phyloP scores from a whole-genome alignment of 2,329 filamentous ascomycete species.

The Rhynchosporium graminicola region DNA sequence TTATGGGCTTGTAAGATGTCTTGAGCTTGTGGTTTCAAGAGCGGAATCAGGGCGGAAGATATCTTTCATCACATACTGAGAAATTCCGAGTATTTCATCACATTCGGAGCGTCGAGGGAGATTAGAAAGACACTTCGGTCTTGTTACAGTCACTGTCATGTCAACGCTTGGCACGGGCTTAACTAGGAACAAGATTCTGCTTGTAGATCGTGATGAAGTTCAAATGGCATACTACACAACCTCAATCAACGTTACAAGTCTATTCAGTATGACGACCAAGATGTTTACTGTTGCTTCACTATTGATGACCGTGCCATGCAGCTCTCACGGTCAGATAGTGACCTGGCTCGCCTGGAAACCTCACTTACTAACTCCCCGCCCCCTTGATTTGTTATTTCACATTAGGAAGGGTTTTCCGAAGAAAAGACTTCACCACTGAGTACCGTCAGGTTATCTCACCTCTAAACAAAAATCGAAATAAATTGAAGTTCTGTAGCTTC shows the following conservation, averaged over 20 bases:
- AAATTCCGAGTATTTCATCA: background rate
- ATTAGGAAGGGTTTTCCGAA: background rate
- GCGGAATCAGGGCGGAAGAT: background rate
- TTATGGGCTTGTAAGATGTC: background rate
- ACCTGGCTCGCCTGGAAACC: background rate
- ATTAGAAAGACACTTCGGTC: conserved; percentile 1
- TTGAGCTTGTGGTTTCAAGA: background rate
- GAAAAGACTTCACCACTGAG: background rate
- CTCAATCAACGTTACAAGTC: background rate
- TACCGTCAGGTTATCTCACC: too few species aligned
- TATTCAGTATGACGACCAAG: background rate
- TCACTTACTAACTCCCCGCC: conserved; percentile 9
- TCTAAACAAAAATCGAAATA: too few species aligned
- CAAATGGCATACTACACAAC: background rate
- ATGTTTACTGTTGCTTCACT: background rate
- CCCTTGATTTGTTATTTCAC: background rate
- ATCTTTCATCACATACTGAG: background rate
- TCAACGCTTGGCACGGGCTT: conserved; percentile 4
- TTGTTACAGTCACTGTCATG: conserved; percentile 5
- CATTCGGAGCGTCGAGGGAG: background rate
- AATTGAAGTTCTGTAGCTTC: too few species aligned
- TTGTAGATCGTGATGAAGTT: background rate
- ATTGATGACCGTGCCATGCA: conserved; percentile 20
- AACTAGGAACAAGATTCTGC: conserved; percentile 8
- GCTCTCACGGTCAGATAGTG: background rate